These are phyloP conservation scores for Rutstroemia sp. DNA, from an alignment of 2,329 filamentous ascomycete species.

Conservation along the genomic window DNA sequence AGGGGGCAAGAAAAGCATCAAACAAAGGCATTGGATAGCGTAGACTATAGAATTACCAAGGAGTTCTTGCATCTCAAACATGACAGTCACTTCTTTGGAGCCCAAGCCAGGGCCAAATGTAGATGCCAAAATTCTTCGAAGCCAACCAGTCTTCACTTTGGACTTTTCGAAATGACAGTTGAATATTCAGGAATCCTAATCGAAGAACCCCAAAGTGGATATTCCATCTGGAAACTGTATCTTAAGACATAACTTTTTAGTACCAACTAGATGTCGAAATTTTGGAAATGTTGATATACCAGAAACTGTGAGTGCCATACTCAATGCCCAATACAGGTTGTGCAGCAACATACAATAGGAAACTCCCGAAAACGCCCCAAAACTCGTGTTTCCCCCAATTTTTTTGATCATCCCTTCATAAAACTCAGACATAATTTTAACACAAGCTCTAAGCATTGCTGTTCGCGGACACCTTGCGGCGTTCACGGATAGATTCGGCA, in stretches of 20 bases:
- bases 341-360: not conserved
- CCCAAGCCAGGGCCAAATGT: no score
- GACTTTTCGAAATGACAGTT: no score
- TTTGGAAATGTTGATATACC: no score
- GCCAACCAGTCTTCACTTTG: no score
- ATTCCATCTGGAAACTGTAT: no score
- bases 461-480: slow-evolving; percentile 42
- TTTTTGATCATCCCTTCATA: not conserved
- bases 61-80: not conserved
- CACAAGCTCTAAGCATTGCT: not conserved
- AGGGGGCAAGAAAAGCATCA: not conserved
- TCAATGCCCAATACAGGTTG: not conserved
- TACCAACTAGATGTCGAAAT: no score
- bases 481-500: slow-evolving; percentile 71
- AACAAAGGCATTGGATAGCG: not conserved
- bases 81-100: not conserved
- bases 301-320: not conserved
- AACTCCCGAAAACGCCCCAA: not conserved
- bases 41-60: not conserved
- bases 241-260: no score
- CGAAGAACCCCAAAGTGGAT: no score
- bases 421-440: not conserved
- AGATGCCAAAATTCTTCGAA: no score
- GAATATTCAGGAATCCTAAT: no score
- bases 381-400: not conserved